Conservation (phyloP, 2,329 filamentous ascomycete genomes). For the Ophiosphaerella korrae region DNA sequence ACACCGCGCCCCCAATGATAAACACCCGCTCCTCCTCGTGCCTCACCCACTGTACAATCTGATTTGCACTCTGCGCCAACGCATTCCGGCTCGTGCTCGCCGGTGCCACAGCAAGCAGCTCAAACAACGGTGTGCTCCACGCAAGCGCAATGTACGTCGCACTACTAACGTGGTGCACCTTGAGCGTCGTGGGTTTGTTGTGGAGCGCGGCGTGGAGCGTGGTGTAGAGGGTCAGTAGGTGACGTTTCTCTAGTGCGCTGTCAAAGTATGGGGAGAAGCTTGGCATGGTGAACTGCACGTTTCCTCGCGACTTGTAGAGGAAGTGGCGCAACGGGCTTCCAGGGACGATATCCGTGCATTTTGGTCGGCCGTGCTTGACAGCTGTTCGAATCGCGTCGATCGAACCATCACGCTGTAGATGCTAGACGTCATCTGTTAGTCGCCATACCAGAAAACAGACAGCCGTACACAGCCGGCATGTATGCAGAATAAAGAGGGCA, state of each 20-base stretch:
- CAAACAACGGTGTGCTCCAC: constrained; percentile 90
- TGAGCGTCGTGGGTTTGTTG: constrained; percentile 79
- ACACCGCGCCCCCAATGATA: constrained; percentile 94
- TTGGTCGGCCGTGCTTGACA: constrained; percentile 71
- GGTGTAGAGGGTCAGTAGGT: constrained; percentile 76
- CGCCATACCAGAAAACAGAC: not conserved
- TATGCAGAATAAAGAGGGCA: not conserved
- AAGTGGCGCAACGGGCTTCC: constrained; percentile 86
- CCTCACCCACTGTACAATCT: constrained; percentile 88
- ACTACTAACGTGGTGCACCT: constrained; percentile 81
- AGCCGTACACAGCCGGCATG: not conserved
- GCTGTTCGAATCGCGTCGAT: constrained; percentile 76
- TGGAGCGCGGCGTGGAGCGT: constrained; percentile 85
- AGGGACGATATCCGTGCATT: constrained; percentile 75
- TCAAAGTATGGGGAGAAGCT: constrained; percentile 73
- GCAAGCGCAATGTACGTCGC: constrained; percentile 76
- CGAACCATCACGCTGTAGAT: constrained; percentile 72
- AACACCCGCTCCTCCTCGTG: constrained; percentile 92
- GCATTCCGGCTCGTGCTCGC: constrained; percentile 66
- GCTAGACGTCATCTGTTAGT: constrained; percentile 7
- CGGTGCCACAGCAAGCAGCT: constrained; percentile 93
- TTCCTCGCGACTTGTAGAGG: constrained; percentile 89
- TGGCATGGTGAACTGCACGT: constrained; percentile 96
- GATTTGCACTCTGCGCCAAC: constrained; percentile 84
- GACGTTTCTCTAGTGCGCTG: constrained; percentile 63